phyloP scores from a whole-genome alignment of 2,329 filamentous ascomycete species.

The Colletotrichum scovillei region DNA sequence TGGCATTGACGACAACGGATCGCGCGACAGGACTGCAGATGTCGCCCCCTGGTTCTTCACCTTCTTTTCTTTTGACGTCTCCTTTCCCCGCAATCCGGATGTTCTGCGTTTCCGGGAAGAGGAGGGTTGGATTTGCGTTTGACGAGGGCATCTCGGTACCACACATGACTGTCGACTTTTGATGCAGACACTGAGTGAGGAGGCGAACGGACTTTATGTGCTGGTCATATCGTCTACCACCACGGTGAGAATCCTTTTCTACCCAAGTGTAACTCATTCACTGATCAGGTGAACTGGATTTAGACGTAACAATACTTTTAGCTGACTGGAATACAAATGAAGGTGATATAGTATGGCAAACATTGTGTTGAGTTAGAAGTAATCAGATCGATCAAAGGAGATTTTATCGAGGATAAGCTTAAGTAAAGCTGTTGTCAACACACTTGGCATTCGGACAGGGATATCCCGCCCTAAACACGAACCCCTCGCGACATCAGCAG shows the following conservation, averaged over 20 bases:
- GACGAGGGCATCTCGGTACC: constrained; percentile 15
- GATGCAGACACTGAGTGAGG: neutral
- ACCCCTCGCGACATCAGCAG: neutral
- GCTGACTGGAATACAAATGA: too few species aligned
- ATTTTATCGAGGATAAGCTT: constrained; percentile 11
- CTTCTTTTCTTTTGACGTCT: neutral
- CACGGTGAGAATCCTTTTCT: too few species aligned
- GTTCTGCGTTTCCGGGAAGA: neutral
- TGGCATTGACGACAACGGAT: constrained; percentile 13
- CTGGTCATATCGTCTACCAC: too few species aligned
- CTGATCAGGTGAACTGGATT: too few species aligned
- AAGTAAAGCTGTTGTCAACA: constrained; percentile 1
- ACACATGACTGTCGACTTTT: neutral
- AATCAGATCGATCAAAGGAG: too few species aligned
- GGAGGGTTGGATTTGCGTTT: constrained; percentile 21
- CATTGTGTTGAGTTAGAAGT: neutral
- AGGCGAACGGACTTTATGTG: neutral
- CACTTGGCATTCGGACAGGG: neutral
- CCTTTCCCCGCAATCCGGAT: neutral
- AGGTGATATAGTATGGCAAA: too few species aligned
- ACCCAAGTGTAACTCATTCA: too few species aligned
- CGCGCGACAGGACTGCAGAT: neutral
- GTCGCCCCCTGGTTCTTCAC: neutral
- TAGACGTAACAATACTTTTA: too few species aligned
- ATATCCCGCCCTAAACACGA: neutral